Percentiles rank a stretch among this genome's conserved stretches.
Evolutionary conservation across 176 grass and related monocot species (phyloP).

Genomic region (Carex scoparia): DNA sequence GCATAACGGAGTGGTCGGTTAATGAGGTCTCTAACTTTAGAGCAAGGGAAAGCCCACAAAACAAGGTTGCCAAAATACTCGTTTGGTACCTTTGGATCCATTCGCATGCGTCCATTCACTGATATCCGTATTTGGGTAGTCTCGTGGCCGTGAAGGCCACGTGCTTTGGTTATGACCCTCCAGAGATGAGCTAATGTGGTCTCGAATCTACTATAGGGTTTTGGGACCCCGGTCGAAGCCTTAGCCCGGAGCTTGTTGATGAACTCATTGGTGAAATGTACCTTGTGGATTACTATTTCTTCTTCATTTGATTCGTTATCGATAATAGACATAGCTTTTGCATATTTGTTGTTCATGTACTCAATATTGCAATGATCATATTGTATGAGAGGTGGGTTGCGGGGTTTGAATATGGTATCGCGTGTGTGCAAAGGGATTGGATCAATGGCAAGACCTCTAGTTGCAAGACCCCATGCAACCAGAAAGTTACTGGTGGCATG

Average conservation of each 20-base stretch:
- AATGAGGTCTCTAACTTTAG: slow-evolving; percentile 35
- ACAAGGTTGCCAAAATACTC: slow-evolving; percentile 62
- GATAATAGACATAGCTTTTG: neutral
- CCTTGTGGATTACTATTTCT: slow-evolving; percentile 42
- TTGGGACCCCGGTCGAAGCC: slow-evolving; percentile 25
- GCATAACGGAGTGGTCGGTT: slow-evolving; percentile 36
- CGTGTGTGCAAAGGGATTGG: slow-evolving; percentile 20
- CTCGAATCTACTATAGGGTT: slow-evolving; percentile 57
- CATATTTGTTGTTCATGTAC: slow-evolving; percentile 18
- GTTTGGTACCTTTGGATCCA: slow-evolving; percentile 23
- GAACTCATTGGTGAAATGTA: slow-evolving; percentile 67
- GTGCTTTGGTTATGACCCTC: slow-evolving; percentile 36
- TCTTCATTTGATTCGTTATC: neutral
- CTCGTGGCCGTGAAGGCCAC: slow-evolving; percentile 19
- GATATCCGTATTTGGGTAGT: slow-evolving; percentile 42
- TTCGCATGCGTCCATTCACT: slow-evolving; percentile 45
- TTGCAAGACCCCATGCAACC: slow-evolving; percentile 46
- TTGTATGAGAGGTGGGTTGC: slow-evolving; percentile 22
- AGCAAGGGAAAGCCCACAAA: slow-evolving; percentile 55
- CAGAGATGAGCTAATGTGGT: slow-evolving; percentile 56
- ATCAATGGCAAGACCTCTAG: slow-evolving; percentile 14
- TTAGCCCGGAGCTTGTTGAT: slow-evolving; percentile 32
- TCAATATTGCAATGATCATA: slow-evolving; percentile 45
- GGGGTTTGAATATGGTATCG: slow-evolving; percentile 15
- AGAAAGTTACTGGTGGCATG: slow-evolving; percentile 53